Base-by-base conservation (phyloP, 2,329 filamentous ascomycete genomes). In the Emergomyces orientalis region DNA sequence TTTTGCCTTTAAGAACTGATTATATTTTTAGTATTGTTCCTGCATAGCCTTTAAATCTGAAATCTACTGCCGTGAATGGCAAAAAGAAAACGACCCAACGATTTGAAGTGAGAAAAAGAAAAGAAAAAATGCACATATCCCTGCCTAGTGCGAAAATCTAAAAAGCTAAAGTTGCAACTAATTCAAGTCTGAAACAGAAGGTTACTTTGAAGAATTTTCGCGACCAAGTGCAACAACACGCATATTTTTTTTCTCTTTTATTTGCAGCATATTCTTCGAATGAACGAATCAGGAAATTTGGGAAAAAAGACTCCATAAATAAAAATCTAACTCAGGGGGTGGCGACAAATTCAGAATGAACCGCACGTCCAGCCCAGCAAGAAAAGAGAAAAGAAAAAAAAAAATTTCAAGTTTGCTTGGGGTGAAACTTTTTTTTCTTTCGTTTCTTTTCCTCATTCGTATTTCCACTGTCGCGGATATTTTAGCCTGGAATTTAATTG, bases 181-280 rank as follows among this genome's bases (percentile, higher is more conserved):
- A 55, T 32, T 9, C 52, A 37, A 55, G 30, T 55, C 52, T 55
- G 52, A 55, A 55, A 55, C 52, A 32, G 52, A 34, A 55, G 30
- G 52, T 55, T 55, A 55, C 52, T 55, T 55, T 37, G 52, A 55
- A 37, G 30, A 55, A 22, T 37, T 17, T 34, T 37, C 30, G 47
- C 17, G 2, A 37, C 25, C 19, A 14, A 19, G n/a, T 19, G 51
- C 14, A 32, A 14, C 25, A 37, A 55, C 51, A 45, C 17, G 51
- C 8, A 34, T 34, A 55, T 37, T 32, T 2, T 34, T 55, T n/a
- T n/a, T 13, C 19, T 22, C 17, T 54, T 54, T 32, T 34, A 5
- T 22, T 3, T 22, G 11, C 22, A 14, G 17, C n/a, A 45, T 45
- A 19, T 52, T 27, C 7, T 52, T 30, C 17, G 49, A 52, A 17